Conservation (phyloP, 768 basidiomycete species). For the Xerocomus brunneocitrinus region DNA sequence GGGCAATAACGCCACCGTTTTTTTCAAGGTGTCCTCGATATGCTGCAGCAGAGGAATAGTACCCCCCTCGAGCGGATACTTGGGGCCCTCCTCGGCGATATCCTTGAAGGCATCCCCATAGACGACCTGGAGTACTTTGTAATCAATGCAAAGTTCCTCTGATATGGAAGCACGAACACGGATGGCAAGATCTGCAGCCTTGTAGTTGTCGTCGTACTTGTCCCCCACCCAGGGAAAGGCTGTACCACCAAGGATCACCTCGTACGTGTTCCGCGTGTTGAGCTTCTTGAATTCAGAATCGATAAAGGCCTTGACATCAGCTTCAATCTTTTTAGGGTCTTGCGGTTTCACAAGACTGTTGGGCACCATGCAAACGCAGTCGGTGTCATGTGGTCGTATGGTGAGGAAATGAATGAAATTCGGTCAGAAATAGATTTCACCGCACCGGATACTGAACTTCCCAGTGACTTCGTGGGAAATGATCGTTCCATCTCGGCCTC, state of each 20-base stretch:
- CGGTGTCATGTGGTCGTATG: background rate
- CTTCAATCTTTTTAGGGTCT: constrained; percentile 52
- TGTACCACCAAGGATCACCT: background rate
- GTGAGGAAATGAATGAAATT: background rate
- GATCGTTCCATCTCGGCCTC: constrained; percentile 54
- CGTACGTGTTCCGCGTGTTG: constrained; percentile 61
- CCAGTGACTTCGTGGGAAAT: constrained; percentile 52
- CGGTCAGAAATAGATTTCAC: background rate
- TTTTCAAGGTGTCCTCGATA: constrained; percentile 77
- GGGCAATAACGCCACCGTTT: constrained; percentile 80
- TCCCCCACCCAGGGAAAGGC: background rate
- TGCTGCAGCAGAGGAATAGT: constrained; percentile 78
- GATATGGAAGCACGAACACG: background rate
- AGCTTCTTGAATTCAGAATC: constrained; percentile 74
- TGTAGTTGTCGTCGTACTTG: background rate
- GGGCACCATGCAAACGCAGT: background rate
- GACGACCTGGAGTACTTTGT: background rate
- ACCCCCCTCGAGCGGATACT: constrained; percentile 75
- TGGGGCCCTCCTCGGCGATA: constrained; percentile 24
- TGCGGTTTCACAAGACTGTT: constrained; percentile 71
- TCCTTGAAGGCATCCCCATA: background rate
- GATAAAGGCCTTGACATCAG: constrained; percentile 63
- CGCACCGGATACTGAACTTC: constrained; percentile 57
- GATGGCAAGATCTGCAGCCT: background rate
- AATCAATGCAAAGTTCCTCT: background rate